Conservation (phyloP, 768 basidiomycete genomes). For the Boletus speciosus region DNA sequence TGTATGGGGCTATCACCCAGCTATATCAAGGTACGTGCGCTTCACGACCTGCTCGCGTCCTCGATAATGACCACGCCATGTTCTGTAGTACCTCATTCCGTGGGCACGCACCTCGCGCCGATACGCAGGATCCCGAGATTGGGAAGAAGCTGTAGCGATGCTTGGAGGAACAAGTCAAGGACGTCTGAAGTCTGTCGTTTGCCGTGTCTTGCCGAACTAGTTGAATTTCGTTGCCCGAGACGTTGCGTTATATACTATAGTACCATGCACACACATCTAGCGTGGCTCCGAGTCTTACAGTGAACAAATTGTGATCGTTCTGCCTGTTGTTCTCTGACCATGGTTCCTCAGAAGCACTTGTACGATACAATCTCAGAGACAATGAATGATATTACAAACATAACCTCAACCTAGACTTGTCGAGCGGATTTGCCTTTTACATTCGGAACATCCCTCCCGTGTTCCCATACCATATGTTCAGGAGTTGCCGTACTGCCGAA, state of each 20-base stretch:
- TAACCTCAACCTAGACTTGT: too few species aligned
- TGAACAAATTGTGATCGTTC: too few species aligned
- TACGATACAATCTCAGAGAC: too few species aligned
- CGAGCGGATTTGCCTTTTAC: not conserved
- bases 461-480: not conserved
- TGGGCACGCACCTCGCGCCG: slow-evolving; percentile 38
- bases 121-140: slow-evolving; percentile 32
- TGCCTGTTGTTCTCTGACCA: too few species aligned
- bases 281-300: too few species aligned
- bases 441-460: not conserved
- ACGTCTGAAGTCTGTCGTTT: slow-evolving; percentile 4
- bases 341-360: too few species aligned
- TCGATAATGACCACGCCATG: not conserved
- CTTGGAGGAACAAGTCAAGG: slow-evolving; percentile 44
- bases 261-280: too few species aligned
- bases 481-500: not conserved
- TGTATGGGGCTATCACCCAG: slow-evolving; percentile 45
- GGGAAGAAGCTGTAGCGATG: slow-evolving; percentile 26
- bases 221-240: too few species aligned
- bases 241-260: too few species aligned
- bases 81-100: slow-evolving; percentile 42
- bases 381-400: too few species aligned
- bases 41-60: not conserved
- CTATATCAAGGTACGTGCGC: slow-evolving; percentile 40
- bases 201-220: not conserved